Evolutionary conservation across 106 monocot genomes (phyloP), one percentile per base, ranked within the genome.

Genomic region (Triglochin maritima): DNA sequence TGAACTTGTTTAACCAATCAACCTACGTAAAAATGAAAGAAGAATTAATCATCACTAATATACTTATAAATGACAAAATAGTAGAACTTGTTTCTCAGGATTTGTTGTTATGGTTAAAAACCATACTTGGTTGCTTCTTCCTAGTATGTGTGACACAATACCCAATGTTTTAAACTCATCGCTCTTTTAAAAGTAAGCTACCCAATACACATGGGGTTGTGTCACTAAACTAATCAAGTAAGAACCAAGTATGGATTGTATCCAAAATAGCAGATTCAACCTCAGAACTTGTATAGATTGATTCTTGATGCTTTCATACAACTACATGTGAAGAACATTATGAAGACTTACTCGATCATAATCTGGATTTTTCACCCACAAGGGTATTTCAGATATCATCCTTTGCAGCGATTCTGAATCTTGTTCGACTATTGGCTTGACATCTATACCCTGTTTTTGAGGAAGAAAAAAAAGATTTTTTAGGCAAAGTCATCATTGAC

Each of bases 361-460:
- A 70, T 95, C 94, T 29, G 94, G 90, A 79, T 87, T 81, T 77
- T 95, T 87, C 59, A 90, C 83, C 89, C 94, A 90, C 6, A 81
- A 59, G 68, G 94, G 94, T 69, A 95, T 87, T 81, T 95, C 90
- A 72, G 94, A 87, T 81, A 95, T 79, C 81, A 95, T 85, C 13
- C 57, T 74, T 49, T 87, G 83, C 82, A 90, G 71, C 15, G 90
- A 75, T 67, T 68, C 69, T 11, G 83, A 59, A 69, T 95, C 89
- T 75, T 77, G 72, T 67, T 90, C 94, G 17, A 76, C 81, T 67
- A 87, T 74, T 47, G 84, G 81, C 42, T 72, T 29, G 13, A 85
- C 62, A 17, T 71, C 69, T 10, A 79, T 72, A 76, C 79, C 87
- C 94, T 94, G 79, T 47, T 72, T 47, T 47, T 13, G 59, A 41